A percentile compares a stretch with the other conserved stretches of the same genome.
Conservation (phyloP, 805 yeast species). For the Wickerhamomyces chambardii region DNA sequence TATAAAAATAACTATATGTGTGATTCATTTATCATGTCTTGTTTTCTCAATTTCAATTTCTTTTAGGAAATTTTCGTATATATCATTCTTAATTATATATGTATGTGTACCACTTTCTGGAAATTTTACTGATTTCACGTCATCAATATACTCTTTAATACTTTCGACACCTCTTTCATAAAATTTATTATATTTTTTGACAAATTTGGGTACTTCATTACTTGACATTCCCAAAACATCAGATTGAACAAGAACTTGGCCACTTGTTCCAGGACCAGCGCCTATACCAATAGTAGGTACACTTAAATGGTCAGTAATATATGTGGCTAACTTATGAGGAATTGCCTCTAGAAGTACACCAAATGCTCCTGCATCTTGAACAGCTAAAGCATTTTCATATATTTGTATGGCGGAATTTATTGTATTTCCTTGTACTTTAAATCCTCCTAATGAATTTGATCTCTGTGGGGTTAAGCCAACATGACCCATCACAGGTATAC, state of each 20-base stretch:
- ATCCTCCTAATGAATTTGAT: slow-evolving; percentile 74
- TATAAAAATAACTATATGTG: no score
- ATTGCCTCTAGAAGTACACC: slow-evolving; percentile 76
- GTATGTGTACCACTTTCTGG: slow-evolving; percentile 58
- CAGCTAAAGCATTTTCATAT: slow-evolving; percentile 54
- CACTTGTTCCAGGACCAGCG: slow-evolving; percentile 78
- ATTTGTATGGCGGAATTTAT: slow-evolving; percentile 44
- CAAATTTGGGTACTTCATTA: slow-evolving; percentile 61
- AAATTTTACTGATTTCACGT: slow-evolving; percentile 45
- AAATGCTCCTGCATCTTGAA: slow-evolving; percentile 74
- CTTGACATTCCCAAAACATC: slow-evolving; percentile 68
- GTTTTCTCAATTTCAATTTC: no score
- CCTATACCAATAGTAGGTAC: slow-evolving; percentile 95
- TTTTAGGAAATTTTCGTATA: slow-evolving; percentile 34
- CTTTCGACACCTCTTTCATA: slow-evolving; percentile 40
- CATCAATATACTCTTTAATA: slow-evolving; percentile 43
- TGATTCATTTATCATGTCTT: no score
- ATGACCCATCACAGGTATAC: slow-evolving; percentile 89
- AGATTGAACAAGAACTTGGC: slow-evolving; percentile 84
- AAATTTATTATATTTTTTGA: slow-evolving; percentile 55
- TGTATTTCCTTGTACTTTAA: slow-evolving; percentile 73
- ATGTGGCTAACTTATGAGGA: slow-evolving; percentile 62
- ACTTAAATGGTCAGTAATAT: slow-evolving; percentile 46
- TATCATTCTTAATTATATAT: slow-evolving; percentile 60
- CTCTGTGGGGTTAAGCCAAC: slow-evolving; percentile 91